Evolutionary conservation across 805 yeast species (phyloP), one percentile per base, ranked within the genome.

Genomic region (Wickerhamomyces xylosicus): DNA sequence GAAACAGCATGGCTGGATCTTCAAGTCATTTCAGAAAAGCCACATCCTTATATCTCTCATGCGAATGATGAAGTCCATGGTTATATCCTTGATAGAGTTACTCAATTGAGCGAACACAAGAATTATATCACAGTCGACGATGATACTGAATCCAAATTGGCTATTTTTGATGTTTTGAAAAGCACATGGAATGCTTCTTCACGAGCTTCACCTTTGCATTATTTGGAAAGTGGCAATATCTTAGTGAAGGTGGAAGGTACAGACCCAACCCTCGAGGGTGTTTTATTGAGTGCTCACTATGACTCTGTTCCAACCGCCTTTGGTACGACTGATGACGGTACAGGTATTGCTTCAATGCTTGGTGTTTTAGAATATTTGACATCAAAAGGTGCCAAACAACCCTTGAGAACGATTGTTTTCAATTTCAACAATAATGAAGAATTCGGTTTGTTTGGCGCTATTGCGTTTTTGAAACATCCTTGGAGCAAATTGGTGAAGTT

Each of bases 261-360:
- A 13, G 63, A 80, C 38, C 61, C 69, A 1, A 48, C 61, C 0
- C 59, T 82, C 37, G 80, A 82, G 1, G 94, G 87, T 1, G 57
- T 87, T 4, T 59, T 87, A 33, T 55, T 89, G 3, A 80, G 92
- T 48, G 87, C 96, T 5, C 97, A 89, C 61, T 89, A 65, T 51
- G 97, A 87, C 61, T 76, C 90, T 7, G 96, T 87, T 7, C 94
- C 95, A 17, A 75, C 94, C 3, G 77, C 86, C 4, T 76, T 65
- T 49, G 97, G 97, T 22, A 77, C 92, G 2, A 89, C 96, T 2
- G 97, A 89, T 56, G 95, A 86, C 53, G 96, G 96, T 1, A 77
- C 79, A 64, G 96, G 96, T 8, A 68, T 85, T 43, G 95, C 87
- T 1, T 71, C 92, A 9, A 63, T 87, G 68, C 61, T 87, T 36